A percentile compares a stretch with the other conserved stretches of the same genome.
Evolutionary conservation across 78 protist genomes (phyloP).

Genomic region (Guillardia theta): DNA sequence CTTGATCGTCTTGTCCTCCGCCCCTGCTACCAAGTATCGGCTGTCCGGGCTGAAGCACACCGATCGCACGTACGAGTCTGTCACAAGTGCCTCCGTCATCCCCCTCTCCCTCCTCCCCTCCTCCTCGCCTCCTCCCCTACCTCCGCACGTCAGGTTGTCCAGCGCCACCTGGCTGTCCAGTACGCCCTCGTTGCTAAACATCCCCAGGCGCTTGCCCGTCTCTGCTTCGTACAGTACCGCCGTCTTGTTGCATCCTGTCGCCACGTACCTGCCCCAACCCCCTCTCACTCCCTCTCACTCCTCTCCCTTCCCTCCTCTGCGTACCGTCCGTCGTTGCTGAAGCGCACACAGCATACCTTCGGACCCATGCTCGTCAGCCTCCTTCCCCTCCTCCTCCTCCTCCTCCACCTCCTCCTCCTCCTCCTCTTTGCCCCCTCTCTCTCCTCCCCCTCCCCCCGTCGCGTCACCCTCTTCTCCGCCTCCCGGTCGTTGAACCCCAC

Average conservation of each 20-base stretch:
- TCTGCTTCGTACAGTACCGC: slow-evolving; percentile 82
- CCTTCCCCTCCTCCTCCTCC: not conserved
- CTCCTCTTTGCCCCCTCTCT: not conserved
- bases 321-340: slow-evolving; percentile 63
- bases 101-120: too few relatives aligned
- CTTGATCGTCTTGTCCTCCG: slow-evolving; percentile 70
- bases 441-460: not conserved
- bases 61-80: slow-evolving; percentile 59
- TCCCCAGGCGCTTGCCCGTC: slow-evolving; percentile 61
- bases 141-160: slow-evolving; percentile 22
- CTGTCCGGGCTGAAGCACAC: slow-evolving; percentile 89
- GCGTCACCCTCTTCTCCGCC: too few relatives aligned
- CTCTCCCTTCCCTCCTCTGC: not conserved
- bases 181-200: slow-evolving; percentile 1
- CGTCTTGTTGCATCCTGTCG: slow-evolving; percentile 84
- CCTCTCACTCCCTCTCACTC: slow-evolving; percentile 8
- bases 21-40: slow-evolving; percentile 73
- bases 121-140: too few relatives aligned
- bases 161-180: slow-evolving; percentile 51
- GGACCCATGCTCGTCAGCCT: not conserved
- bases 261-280: slow-evolving; percentile 54
- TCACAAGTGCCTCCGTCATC: too few relatives aligned
- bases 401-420: not conserved
- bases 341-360: slow-evolving; percentile 87
- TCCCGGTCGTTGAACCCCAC: too few relatives aligned